These are phyloP conservation scores for Davidsoniella australis DNA, from an alignment of 2,329 filamentous ascomycete species.

Conservation along the genomic window DNA sequence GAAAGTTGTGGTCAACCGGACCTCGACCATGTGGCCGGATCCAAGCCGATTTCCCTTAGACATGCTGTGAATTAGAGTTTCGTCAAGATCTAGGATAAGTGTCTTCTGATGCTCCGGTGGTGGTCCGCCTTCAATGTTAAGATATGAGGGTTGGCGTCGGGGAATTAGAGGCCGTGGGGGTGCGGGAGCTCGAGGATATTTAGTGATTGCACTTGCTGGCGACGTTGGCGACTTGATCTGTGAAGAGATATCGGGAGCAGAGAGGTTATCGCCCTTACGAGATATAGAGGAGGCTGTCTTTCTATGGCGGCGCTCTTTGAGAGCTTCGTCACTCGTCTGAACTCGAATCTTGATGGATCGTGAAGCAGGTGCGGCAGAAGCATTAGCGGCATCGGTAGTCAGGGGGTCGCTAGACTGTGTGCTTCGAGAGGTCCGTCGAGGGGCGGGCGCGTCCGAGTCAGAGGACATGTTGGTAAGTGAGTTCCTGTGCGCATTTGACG, in stretches of 20 bases:
- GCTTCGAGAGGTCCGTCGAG: constrained; percentile 1
- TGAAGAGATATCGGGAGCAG: constrained; percentile 42
- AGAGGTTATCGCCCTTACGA: constrained; percentile 10
- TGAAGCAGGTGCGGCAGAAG: constrained; percentile 6
- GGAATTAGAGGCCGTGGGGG: constrained; percentile 84
- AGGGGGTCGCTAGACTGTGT: no score
- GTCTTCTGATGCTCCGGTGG: constrained; percentile 62
- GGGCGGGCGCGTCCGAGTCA: constrained; percentile 8
- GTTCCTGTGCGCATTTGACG: constrained; percentile 22
- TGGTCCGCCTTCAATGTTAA: constrained; percentile 38
- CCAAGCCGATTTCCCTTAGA: constrained; percentile 92
- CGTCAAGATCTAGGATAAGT: constrained; percentile 84
- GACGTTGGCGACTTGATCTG: constrained; percentile 90
- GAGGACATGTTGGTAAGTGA: constrained; percentile 7
- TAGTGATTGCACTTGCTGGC: constrained; percentile 58
- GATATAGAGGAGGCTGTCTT: constrained; percentile 25
- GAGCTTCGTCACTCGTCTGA: constrained; percentile 54
- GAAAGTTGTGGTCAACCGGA: constrained; percentile 61
- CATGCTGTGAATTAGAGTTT: constrained; percentile 95
- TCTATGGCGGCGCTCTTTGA: constrained; percentile 57
- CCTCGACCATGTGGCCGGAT: constrained; percentile 96
- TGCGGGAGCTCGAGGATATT: constrained; percentile 77
- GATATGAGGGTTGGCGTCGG: constrained; percentile 74
- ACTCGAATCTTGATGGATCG: constrained; percentile 84
- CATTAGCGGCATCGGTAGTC: constrained; percentile 35